Evolutionary conservation across 208 protist genomes (phyloP).

Genomic region (Trypanosoma vivax): DNA sequence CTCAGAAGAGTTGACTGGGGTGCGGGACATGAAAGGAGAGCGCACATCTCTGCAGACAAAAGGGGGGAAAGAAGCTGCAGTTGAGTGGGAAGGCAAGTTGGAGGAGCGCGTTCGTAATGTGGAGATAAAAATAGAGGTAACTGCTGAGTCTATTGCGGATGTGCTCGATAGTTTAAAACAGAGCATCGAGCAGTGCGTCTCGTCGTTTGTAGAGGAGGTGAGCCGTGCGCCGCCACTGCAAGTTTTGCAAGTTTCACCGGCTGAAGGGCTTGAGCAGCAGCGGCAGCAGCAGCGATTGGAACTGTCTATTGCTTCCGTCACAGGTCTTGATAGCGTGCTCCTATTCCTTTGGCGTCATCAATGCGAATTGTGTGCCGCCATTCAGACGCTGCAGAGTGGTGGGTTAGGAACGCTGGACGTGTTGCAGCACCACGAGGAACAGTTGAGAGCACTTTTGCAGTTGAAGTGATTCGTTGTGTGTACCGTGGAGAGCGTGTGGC

Average conservation of each 20-base stretch:
- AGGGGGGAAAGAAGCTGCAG: neutral
- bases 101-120: constrained; percentile 7
- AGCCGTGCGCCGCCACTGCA: neutral
- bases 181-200: constrained; percentile 33
- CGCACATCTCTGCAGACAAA: neutral
- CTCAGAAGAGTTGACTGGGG: constrained; percentile 2
- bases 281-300: neutral
- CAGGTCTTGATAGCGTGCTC: constrained; percentile 56
- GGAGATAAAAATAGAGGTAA: constrained; percentile 6
- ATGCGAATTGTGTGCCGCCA: constrained; percentile 23
- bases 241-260: too few relatives aligned
- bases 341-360: constrained; percentile 47
- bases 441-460: constrained; percentile 26
- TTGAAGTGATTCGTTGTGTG: constrained; percentile 32
- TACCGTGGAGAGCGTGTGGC: constrained; percentile 19
- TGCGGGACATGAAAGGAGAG: neutral
- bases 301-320: neutral
- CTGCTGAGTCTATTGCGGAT: constrained; percentile 17
- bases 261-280: too few relatives aligned
- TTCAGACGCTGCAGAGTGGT: constrained; percentile 43
- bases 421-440: constrained; percentile 65
- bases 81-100: neutral
- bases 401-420: constrained; percentile 58
- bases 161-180: constrained; percentile 10
- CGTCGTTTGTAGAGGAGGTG: constrained; percentile 23